These are phyloP conservation scores for Boletus coccyginus DNA, from an alignment of 768 basidiomycete genomes.

Conservation along the genomic window DNA sequence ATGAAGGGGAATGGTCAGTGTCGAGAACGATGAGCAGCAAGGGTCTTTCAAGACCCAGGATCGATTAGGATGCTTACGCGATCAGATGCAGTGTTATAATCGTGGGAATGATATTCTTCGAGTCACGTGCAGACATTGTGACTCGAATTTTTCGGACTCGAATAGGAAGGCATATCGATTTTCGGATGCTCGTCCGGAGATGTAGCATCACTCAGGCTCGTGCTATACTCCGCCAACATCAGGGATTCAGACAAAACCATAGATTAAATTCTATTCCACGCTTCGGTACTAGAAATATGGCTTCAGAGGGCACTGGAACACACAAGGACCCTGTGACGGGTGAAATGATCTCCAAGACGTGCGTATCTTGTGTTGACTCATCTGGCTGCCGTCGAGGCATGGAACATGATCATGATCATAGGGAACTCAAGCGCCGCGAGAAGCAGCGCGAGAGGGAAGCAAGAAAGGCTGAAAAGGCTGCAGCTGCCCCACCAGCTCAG, in stretches of 20 bases:
- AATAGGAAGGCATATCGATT: constrained; percentile 30
- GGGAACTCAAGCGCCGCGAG: constrained; percentile 91
- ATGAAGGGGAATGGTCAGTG: constrained; percentile 10
- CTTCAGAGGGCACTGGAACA: constrained; percentile 32
- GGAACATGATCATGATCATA: constrained; percentile 42
- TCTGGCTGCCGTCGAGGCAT: constrained; percentile 10
- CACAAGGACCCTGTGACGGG: constrained; percentile 87
- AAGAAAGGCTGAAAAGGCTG: constrained; percentile 77
- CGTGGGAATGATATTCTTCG: constrained; percentile 6
- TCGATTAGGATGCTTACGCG: constrained; percentile 31
- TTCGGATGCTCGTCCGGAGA: constrained; percentile 27
- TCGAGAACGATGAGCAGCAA: constrained; percentile 18
- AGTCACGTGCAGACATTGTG: constrained; percentile 7
- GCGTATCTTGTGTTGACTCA: constrained; percentile 27
- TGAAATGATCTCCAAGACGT: constrained; percentile 98
- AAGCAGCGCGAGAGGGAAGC: constrained; percentile 74
- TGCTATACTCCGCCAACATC: constrained; percentile 8
- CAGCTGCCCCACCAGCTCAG: constrained; percentile 39
- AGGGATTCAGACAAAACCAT: not conserved
- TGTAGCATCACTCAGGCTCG: constrained; percentile 11
- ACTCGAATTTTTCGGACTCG: constrained; percentile 19
- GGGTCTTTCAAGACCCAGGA: constrained; percentile 14
- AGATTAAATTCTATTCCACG: constrained; percentile 8
- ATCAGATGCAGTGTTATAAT: constrained; percentile 17
- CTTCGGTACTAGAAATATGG: constrained; percentile 32